Base-by-base conservation (phyloP, 768 basidiomycete genomes). In the Kwoniella sp. region DNA sequence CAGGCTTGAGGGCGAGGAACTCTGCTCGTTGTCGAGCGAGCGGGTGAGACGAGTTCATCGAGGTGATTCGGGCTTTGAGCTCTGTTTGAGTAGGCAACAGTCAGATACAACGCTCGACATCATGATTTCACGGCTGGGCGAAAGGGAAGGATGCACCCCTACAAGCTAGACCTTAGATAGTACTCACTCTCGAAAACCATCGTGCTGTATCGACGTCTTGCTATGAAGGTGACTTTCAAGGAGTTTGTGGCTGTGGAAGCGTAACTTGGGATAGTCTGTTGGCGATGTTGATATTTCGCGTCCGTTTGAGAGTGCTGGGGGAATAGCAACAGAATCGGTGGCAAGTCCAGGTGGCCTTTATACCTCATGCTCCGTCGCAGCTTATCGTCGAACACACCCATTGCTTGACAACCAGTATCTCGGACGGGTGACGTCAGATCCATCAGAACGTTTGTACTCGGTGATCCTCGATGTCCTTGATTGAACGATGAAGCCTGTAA, bases 11-110 rank as follows among this genome's bases (percentile, higher is more conserved):
- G n/a, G 69, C 58, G 47, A 75, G 67, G 60, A 77, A 74, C 37
- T 74, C 75, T 41, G 70, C 69, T 23, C 75, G 73, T 58, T 70
- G 69, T 52, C 59, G 62, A 22, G 67, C 63, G 51, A 73, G 61
- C 2, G 72, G 72, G 55, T 65, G 59, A 30, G 69, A 68, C 20
- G 71, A 64, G 62, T 65, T 56, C 60, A 65, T 58, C 9, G 60
- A 38, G 51, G 64, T 30, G 58, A 73, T 66, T 31, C 61, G 61
- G 58, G 61, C 58, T 30, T 58, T 57, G 67, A 73, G 57, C 66
- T 73, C 72, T 73, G 58, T 23, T 59, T 45, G 41, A 37, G 34
- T 37, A 54, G 52, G 26, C 29, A 20, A 12, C 12, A 51, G 50
- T 51, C 0, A 51, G 8, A 26, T 51, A n/a, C n/a, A n/a, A n/a